Base-by-base conservation (phyloP, 140 eudicot species). In the Ambrosia hybrid region DNA sequence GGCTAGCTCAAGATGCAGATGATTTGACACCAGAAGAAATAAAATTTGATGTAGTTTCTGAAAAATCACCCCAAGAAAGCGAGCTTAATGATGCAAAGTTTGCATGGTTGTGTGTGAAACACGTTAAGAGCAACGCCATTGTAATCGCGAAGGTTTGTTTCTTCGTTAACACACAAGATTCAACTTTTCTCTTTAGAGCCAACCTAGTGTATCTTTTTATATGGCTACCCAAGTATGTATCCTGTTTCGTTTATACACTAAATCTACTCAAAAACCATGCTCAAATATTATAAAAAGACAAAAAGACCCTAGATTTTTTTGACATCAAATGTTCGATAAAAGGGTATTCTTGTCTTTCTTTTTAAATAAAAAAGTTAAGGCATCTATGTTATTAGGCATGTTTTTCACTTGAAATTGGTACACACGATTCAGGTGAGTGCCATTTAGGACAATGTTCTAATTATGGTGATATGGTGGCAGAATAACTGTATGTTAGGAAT, bases 51-150 rank as follows among this genome's bases (percentile, higher is more conserved):
- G 73, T 80, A 46, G 91, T 88, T 57, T 91, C 97, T 11, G 73
- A 78, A 34, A 95, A 80, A 78, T 69, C 65, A 41, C 99, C 99
- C 4, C 82, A 81, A 62, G 82, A 83, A 52, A 76, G 57, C 16
- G 92, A 95, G 72, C 90, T 95, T 65, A 15, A 49, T 49, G 96
- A 94, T 86, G 99, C 96, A n/a, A 76, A 91, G 33, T 91, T 88
- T 72, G 97, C 97, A 34, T 95, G 96, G 97, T 78, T 95, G 65
- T 95, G 99, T 56, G 97, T 86, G 57, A 95, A 95, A 89, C 99
- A 95, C 36, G 99, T 95, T 15, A 91, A 95, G 81, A 95, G 97
- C 83, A 95, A 88, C 56, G 96, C 97, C 66, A 95, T 95, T 67
- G 99, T 86, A 17, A 84, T 94, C 58, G 97, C 96, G 10, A 95